Conservation (phyloP, 108 stramenopile species). For the Pseudonitzschia multistriata region DNA sequence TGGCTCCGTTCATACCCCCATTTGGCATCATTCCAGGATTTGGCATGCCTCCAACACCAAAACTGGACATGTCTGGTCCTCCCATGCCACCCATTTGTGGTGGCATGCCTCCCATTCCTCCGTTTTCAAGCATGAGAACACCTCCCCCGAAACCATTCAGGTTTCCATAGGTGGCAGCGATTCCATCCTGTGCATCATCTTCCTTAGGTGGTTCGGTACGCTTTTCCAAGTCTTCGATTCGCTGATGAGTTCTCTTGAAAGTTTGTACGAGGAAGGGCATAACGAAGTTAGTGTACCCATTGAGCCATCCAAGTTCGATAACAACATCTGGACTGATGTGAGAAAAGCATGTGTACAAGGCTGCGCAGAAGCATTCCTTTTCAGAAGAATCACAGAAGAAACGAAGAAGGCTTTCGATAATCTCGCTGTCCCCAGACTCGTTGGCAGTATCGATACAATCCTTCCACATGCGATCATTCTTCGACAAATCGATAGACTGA, state of each 20-base stretch:
- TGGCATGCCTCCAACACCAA: slow-evolving; percentile 35
- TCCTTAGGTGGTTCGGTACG: slow-evolving; percentile 90
- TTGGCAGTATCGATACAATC: slow-evolving; percentile 99
- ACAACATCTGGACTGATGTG: slow-evolving; percentile 97
- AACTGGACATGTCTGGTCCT: slow-evolving; percentile 80
- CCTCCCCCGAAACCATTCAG: slow-evolving; percentile 70
- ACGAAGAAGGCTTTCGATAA: slow-evolving; percentile 93
- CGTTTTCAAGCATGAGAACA: slow-evolving; percentile 78
- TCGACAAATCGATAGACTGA: slow-evolving; percentile 94
- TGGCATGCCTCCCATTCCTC: slow-evolving; percentile 33
- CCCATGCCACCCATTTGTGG: slow-evolving; percentile 23
- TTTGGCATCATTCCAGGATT: slow-evolving; percentile 43
- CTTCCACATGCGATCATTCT: slow-evolving; percentile 99
- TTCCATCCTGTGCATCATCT: slow-evolving; percentile 70
- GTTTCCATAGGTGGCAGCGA: slow-evolving; percentile 80
- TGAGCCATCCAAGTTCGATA: slow-evolving; percentile 98
- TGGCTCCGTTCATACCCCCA: slow-evolving; percentile 44
- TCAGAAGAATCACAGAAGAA: slow-evolving; percentile 98
- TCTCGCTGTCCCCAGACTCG: slow-evolving; percentile 86
- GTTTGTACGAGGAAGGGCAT: slow-evolving; percentile 99
- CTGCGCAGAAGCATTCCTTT: slow-evolving; percentile 97
- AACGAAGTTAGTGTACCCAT: slow-evolving; percentile 95
- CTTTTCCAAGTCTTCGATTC: slow-evolving; percentile 86
- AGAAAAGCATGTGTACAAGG: slow-evolving; percentile 96
- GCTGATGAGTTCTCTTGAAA: slow-evolving; percentile 84